Base-by-base conservation (phyloP, 345 rosid genomes). In the Corchorus capsularis region DNA sequence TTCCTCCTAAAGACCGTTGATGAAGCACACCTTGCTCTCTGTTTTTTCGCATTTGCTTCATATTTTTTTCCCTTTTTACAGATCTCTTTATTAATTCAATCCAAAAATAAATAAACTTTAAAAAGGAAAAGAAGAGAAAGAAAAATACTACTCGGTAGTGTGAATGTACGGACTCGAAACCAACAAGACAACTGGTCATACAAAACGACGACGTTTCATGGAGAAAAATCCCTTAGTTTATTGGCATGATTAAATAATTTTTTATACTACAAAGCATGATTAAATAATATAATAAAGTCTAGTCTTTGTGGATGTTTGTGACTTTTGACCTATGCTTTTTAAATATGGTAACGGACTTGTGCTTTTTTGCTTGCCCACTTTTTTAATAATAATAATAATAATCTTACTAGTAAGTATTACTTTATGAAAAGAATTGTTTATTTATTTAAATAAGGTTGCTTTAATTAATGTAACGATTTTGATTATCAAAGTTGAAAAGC, bases 1-100 rank as follows among this genome's bases (percentile, higher is more conserved):
- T 70, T 70, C 59, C 35, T 70, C 61, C 32, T 1, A 35, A 11
- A 53, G 61, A 17, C 61, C 73, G 61, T 53, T 35, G 73, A 70
- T 35, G 73, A 54, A 35, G 17, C 47, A n/a, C 16, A 34, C 12
- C 12, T 27, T 3, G 2, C 4, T 22, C 47, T 69, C 14, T 7
- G 32, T 10, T 10, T 17, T 34, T 27, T 47, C 72, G 39, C 54
- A 0, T 22, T 47, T 22, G 35, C 53, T 67, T 67, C 71, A 12
- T 22, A 4, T 8, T 61, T 61, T 16, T 8, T 39, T 39, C 6
- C 6, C 6, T 39, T 39, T 39, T 39, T 6, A 37, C 47, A 9
- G 61, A 56, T 56, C 32, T n/a, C 11, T n/a, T 17, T n/a, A 15
- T 49, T 9, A 50, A 1, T 2, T 8, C 17, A 16, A 55, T 47